A percentile compares a stretch with the other conserved stretches of the same genome.
Conservation (phyloP, 2,329 filamentous ascomycete genomes). For the Xylariaceae sp. region DNA sequence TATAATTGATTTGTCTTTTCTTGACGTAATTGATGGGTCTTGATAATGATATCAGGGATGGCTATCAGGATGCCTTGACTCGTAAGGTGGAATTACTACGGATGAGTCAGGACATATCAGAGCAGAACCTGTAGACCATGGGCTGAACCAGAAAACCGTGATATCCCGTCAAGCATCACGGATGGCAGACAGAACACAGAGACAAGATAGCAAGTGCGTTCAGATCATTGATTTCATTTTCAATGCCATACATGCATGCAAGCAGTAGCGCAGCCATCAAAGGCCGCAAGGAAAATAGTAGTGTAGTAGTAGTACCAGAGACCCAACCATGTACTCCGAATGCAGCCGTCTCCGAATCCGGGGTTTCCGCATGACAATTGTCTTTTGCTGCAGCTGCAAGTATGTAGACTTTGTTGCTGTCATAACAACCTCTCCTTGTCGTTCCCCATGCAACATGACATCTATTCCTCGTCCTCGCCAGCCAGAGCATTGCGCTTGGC, state of each 20-base stretch:
- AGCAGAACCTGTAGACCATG: no score
- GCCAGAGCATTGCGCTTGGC: slow-evolving; percentile 87
- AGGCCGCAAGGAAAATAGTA: slow-evolving; percentile 34
- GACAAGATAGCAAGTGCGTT: slow-evolving; percentile 21
- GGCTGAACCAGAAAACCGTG: no score
- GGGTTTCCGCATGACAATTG: slow-evolving; percentile 26
- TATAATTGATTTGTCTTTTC: no score
- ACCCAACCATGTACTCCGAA: slow-evolving; percentile 48
- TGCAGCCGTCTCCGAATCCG: slow-evolving; percentile 33
- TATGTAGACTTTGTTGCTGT: slow-evolving; percentile 26
- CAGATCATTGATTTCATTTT: slow-evolving; percentile 51
- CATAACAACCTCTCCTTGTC: slow-evolving; percentile 20
- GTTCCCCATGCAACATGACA: slow-evolving; percentile 18
- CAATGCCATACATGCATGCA: slow-evolving; percentile 54
- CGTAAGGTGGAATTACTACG: no score
- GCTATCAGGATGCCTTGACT: no score
- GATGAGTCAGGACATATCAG: no score
- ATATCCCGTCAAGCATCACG: no score
- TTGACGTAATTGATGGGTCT: no score
- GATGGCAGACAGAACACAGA: not conserved
- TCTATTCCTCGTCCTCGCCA: slow-evolving; percentile 56
- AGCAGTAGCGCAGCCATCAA: slow-evolving; percentile 32
- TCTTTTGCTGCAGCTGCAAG: slow-evolving; percentile 24
- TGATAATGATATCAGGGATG: no score
- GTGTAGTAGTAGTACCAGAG: slow-evolving; percentile 38